A percentile compares a stretch with the other conserved stretches of the same genome.
Conservation (phyloP, 129 eudicot genomes). For the Pittosporum tobira region DNA sequence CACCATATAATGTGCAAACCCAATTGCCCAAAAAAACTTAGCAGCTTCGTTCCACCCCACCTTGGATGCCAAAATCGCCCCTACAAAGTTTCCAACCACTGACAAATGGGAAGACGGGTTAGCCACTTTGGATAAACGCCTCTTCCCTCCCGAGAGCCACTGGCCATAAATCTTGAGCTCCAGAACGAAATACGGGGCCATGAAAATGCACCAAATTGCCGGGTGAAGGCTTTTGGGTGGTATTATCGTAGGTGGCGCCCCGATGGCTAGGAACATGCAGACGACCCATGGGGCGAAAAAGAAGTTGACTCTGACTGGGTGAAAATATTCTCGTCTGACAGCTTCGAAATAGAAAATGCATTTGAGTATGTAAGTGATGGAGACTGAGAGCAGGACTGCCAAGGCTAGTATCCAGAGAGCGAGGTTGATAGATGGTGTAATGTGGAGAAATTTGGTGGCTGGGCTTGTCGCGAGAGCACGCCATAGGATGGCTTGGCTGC, state of each 20-base stretch:
- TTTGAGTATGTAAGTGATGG: constrained; percentile 57
- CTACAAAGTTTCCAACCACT: constrained; percentile 89
- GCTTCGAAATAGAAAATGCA: constrained; percentile 84
- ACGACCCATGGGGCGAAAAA: constrained; percentile 96
- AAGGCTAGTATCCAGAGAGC: constrained; percentile 67
- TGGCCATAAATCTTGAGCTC: constrained; percentile 93
- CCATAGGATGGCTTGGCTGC: constrained; percentile 98
- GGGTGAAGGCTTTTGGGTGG: constrained; percentile 50
- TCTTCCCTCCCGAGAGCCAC: constrained; percentile 95
- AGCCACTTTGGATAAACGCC: constrained; percentile 78
- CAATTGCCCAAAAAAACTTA: constrained; percentile 87
- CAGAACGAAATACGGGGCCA: constrained; percentile 60
- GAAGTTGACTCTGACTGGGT: constrained; percentile 88
- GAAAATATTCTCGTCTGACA: constrained; percentile 72
- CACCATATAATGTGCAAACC: constrained; percentile 88
- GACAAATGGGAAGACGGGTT: constrained; percentile 91
- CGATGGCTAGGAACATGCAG: constrained; percentile 83
- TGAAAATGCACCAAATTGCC: constrained; percentile 55
- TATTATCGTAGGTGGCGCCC: constrained; percentile 49
- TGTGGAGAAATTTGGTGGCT: constrained; percentile 66
- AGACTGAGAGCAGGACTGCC: constrained; percentile 44
- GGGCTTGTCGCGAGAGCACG: constrained; percentile 46
- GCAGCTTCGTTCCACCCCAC: constrained; percentile 77
- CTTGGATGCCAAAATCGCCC: constrained; percentile 77
- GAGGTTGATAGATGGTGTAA: constrained; percentile 66